A percentile compares a stretch with the other conserved stretches of the same genome.
These are phyloP conservation scores for Helotiales sp. DNA, from an alignment of 2,329 filamentous ascomycete species.

Conservation along the genomic window DNA sequence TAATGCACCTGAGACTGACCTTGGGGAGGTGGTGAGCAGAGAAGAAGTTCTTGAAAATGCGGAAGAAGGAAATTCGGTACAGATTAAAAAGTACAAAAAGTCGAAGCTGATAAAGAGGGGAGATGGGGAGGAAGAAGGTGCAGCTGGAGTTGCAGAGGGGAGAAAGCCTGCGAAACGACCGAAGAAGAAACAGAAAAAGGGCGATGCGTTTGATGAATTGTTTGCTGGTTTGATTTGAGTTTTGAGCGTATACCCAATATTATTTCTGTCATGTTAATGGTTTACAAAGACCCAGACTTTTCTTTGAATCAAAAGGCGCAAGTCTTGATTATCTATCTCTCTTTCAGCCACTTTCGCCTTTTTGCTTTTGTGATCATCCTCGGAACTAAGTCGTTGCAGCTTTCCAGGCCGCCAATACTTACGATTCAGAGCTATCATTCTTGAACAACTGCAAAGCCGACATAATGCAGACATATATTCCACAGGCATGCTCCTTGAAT, in stretches of 20 bases:
- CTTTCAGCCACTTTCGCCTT: too few relatives aligned
- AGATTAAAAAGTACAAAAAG: constrained; percentile 32
- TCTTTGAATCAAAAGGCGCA: too few relatives aligned
- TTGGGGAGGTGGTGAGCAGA: constrained; percentile 44
- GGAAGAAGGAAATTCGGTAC: constrained; percentile 9
- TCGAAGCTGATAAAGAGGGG: constrained; percentile 33
- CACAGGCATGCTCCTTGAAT: too few relatives aligned
- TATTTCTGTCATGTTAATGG: background rate
- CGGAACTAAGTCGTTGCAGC: too few relatives aligned
- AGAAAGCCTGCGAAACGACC: constrained; percentile 42
- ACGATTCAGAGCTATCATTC: too few relatives aligned
- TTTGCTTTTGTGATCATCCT: too few relatives aligned
- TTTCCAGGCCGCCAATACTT: too few relatives aligned
- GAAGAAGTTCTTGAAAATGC: constrained; percentile 21
- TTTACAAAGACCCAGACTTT: too few relatives aligned
- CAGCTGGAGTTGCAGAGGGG: constrained; percentile 7
- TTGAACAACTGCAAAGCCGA: too few relatives aligned
- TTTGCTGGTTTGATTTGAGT: constrained; percentile 64
- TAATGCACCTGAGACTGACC: constrained; percentile 21
- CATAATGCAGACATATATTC: too few relatives aligned
- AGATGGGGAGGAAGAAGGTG: constrained; percentile 8
- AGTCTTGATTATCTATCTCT: too few relatives aligned
- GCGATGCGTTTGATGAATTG: constrained; percentile 74
- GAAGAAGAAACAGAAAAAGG: constrained; percentile 60
- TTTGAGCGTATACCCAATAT: constrained; percentile 42